Evolutionary conservation across 805 yeast species (phyloP), one percentile per base, ranked within the genome.

Genomic region (Wickerhamomyces canadensis): DNA sequence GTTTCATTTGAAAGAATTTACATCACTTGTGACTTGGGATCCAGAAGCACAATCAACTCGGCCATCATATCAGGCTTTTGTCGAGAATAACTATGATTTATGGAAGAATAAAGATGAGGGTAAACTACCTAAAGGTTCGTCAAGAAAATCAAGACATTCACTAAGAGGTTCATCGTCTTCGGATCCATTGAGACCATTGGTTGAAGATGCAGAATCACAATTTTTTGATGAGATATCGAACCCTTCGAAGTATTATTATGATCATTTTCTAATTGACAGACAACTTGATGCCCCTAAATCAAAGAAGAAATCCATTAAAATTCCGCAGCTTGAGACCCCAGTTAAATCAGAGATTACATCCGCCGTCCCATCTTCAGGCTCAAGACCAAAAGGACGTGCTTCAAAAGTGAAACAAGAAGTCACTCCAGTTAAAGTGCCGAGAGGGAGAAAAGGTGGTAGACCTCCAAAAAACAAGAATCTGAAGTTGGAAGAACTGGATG

Each of bases 21-120:
- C 77, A 16, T 76, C 85, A 1, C 54, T 81, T 30, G 74, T 70
- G 0, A 75, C 74, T 15, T 83, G 79, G 72, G 72, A 80, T 44
- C 88, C 88, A 0, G 49, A 55, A 13, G 63, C 65, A 2, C 50
- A 61, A 9, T 64, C 62, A 14, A 62, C 68, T 3, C 60, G 56
- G 25, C 43, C 52, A 44, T 62, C 52, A 44, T 62, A 51, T 37
- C 51, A 45, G 39, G 55, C 46, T 37, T 70, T 60, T 37, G 58
- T 35, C 19, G 54, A 51, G 31, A 53, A 49, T 29, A 47, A 46
- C 19, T 40, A 44, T 33, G 46, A 52, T 17, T 25, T 54, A 11
- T 54, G 36, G 74, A 61, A 40, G 16, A 12, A 27, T 10, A 25
- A 23, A 11, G 26, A 35, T 17, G 8, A 23, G 8, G n/a, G 12